Evolutionary conservation across 495 filamentous ascomycete genomes (phyloP).

Genomic region (Physcia stellaris): DNA sequence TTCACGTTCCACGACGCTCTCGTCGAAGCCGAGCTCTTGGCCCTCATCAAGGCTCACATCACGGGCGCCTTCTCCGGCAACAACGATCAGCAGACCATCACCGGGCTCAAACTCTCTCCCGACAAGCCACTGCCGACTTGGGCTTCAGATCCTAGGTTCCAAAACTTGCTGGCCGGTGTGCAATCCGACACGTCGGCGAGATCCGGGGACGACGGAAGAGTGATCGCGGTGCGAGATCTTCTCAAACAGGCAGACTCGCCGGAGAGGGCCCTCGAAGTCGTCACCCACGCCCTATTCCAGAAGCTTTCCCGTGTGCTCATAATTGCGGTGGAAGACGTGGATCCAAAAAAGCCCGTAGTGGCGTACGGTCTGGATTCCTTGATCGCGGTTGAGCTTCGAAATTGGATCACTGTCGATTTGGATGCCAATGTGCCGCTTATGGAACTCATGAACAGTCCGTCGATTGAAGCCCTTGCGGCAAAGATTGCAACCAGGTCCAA

Average conservation of each 20-base stretch:
- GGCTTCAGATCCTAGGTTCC: conserved; percentile 5
- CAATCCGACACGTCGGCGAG: neutral
- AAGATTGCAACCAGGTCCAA: neutral
- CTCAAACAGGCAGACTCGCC: neutral
- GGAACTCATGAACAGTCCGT: conserved; percentile 26
- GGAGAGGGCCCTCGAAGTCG: neutral
- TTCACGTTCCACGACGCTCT: too few species aligned
- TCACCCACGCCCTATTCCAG: neutral
- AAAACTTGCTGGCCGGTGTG: neutral
- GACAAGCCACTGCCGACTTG: neutral
- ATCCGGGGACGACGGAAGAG: neutral
- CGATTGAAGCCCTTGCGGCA: conserved; percentile 1
- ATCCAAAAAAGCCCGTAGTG: neutral
- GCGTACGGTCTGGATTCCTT: conserved; percentile 24
- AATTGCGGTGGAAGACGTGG: conserved; percentile 1
- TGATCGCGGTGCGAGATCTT: neutral
- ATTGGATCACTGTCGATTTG: conserved; percentile 43
- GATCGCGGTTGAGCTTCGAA: conserved; percentile 22
- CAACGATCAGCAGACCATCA: neutral
- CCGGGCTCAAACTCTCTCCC: conserved; percentile 1
- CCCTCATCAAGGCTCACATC: conserved; percentile 3
- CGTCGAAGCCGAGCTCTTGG: conserved; percentile 3
- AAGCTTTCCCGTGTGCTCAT: conserved; percentile 1
- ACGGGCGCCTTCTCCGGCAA: neutral
- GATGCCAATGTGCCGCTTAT: conserved; percentile 39